These are phyloP conservation scores for Taxillus chinensis DNA, from an alignment of 164 flowering plant genomes.

Conservation along the genomic window DNA sequence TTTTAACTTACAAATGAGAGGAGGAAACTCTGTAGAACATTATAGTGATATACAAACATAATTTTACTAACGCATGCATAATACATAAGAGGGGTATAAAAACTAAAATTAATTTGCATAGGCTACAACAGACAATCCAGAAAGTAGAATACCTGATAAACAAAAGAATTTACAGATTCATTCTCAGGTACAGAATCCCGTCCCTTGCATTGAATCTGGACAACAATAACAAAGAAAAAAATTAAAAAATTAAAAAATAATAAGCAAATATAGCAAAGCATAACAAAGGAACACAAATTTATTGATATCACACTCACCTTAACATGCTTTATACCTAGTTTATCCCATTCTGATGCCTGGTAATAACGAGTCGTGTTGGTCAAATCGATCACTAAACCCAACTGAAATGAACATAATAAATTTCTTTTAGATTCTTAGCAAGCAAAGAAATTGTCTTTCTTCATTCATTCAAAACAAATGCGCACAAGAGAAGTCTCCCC, in stretches of 20 bases:
- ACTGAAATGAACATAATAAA: constrained; percentile 30
- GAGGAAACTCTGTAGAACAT: no score
- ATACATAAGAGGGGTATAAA: no score
- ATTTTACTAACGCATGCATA: no score
- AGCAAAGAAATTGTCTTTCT: no score
- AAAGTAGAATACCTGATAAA: constrained; percentile 50
- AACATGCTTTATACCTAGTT: constrained; percentile 82
- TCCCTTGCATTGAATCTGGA: constrained; percentile 77
- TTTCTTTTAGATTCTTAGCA: no score
- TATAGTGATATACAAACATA: no score
- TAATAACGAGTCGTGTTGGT: constrained; percentile 86
- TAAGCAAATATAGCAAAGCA: neutral
- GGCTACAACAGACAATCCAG: no score
- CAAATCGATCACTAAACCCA: constrained; percentile 86
- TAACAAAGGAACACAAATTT: neutral
- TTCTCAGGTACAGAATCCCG: constrained; percentile 85
- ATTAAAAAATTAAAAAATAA: neutral
- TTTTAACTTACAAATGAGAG: no score
- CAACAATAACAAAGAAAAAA: constrained; percentile 8
- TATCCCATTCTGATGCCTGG: constrained; percentile 49
- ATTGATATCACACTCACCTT: constrained; percentile 44
- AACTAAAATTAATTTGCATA: no score
- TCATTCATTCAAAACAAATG: no score
- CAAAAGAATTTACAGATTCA: constrained; percentile 68
- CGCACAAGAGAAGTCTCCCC: no score